A percentile compares a stretch with the other conserved stretches of the same genome.
Conservation (phyloP, 495 filamentous ascomycete species). For the Amphirosellinia nigrospora region DNA sequence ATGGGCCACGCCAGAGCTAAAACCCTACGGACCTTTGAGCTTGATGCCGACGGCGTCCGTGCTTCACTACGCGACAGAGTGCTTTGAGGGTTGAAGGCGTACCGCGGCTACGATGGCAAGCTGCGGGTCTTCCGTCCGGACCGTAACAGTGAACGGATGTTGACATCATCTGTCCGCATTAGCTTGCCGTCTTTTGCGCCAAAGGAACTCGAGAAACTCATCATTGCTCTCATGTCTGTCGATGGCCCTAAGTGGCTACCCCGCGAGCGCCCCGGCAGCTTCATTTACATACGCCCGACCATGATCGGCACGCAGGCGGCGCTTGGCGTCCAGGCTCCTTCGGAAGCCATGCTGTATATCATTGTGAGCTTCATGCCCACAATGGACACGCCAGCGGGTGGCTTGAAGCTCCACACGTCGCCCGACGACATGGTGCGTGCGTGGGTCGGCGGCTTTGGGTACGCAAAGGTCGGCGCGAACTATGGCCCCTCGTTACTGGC, state of each 20-base stretch:
- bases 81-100: slow-evolving; percentile 89
- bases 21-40: slow-evolving; percentile 78
- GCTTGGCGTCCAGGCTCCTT: slow-evolving; percentile 81
- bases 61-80: slow-evolving; percentile 90
- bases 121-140: slow-evolving; percentile 87
- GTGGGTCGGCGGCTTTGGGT: slow-evolving; percentile 92
- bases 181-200: slow-evolving; percentile 78
- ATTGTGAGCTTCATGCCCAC: slow-evolving; percentile 76
- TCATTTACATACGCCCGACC: slow-evolving; percentile 81
- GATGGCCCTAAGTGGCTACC: slow-evolving; percentile 85
- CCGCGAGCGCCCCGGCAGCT: slow-evolving; percentile 64
- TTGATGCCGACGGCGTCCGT: slow-evolving; percentile 85
- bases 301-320: slow-evolving; percentile 81
- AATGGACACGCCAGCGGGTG: slow-evolving; percentile 59
- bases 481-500: slow-evolving; percentile 83
- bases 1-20: slow-evolving; percentile 79
- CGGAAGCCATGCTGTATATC: slow-evolving; percentile 84
- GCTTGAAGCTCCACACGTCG: slow-evolving; percentile 79
- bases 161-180: slow-evolving; percentile 72
- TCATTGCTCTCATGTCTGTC: slow-evolving; percentile 69
- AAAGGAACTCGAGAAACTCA: slow-evolving; percentile 73
- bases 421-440: slow-evolving; percentile 80
- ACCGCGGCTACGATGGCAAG: slow-evolving; percentile 80
- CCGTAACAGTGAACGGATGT: slow-evolving; percentile 76
- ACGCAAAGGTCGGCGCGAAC: slow-evolving; percentile 90